Evolutionary conservation across 192 early-diverging fungal species (phyloP).

Genomic region (Rhizophagus prolifer): DNA sequence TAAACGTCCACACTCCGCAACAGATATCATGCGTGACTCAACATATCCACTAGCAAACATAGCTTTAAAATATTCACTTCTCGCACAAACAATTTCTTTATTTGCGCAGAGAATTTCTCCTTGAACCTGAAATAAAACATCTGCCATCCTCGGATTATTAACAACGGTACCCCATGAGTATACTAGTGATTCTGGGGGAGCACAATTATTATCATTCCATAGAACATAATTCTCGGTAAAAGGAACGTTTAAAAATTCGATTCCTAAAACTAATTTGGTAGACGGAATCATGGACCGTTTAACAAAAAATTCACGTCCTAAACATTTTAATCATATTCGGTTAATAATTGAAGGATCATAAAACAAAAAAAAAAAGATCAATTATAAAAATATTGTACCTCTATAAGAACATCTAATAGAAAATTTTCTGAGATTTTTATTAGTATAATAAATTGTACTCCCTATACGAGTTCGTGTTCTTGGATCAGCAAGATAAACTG

Average conservation of each 20-base stretch:
- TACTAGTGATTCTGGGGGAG: slow-evolving; percentile 1
- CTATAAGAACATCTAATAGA: slow-evolving; percentile 4
- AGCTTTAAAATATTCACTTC: slow-evolving; percentile 12
- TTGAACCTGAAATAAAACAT: slow-evolving; percentile 13
- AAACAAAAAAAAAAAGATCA: background rate
- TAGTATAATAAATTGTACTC: slow-evolving; percentile 14
- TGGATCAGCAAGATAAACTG: background rate
- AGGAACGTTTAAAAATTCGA: slow-evolving; percentile 7
- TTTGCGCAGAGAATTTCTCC: background rate
- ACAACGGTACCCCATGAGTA: slow-evolving; percentile 1
- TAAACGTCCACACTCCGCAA: slow-evolving; percentile 9
- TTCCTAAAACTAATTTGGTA: background rate
- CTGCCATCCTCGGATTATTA: slow-evolving; percentile 15
- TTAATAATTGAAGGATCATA: background rate
- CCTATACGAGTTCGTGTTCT: background rate
- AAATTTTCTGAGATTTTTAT: slow-evolving; percentile 6
- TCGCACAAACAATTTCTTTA: slow-evolving; percentile 9
- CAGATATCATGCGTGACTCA: background rate
- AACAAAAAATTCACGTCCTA: background rate
- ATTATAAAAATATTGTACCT: background rate
- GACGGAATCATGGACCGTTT: background rate
- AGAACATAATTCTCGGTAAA: slow-evolving; percentile 8
- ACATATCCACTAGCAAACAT: slow-evolving; percentile 19
- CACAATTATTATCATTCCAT: slow-evolving; percentile 18
- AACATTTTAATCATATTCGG: background rate